A percentile compares a stretch with the other conserved stretches of the same genome.
These are phyloP conservation scores for Neurospora sp. DNA, from an alignment of 495 filamentous ascomycete genomes.

Conservation along the genomic window DNA sequence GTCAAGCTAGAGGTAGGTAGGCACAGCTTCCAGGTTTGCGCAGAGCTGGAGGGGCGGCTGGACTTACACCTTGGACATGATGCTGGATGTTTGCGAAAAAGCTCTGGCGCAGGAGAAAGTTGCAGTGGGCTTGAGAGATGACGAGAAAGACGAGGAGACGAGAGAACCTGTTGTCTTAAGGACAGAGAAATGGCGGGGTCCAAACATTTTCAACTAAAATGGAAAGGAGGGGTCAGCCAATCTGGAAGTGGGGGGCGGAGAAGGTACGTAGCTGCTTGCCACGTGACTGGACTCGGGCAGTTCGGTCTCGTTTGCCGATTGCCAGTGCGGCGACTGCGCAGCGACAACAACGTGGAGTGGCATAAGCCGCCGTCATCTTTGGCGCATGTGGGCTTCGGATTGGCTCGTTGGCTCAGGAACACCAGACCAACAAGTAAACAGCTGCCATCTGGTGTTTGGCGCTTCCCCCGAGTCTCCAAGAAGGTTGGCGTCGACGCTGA, in stretches of 20 bases:
- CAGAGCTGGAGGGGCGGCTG: background rate
- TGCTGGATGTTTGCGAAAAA: constrained; percentile 21
- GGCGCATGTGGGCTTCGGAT: background rate
- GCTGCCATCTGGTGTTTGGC: background rate
- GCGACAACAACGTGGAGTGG: background rate
- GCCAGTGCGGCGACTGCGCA: background rate
- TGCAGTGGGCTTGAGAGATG: constrained; percentile 15
- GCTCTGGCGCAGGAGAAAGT: constrained; percentile 20
- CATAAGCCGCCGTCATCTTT: background rate
- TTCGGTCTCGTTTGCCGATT: background rate
- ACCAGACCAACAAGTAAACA: background rate
- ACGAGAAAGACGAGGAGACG: constrained; percentile 20
- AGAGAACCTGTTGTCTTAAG: constrained; percentile 12
- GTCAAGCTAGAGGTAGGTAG: background rate
- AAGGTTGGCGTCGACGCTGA: background rate
- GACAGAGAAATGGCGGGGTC: constrained; percentile 32
- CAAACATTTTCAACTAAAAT: constrained; percentile 26
- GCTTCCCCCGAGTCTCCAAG: background rate
- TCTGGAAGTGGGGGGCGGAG: constrained; percentile 2
- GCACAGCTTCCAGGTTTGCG: background rate
- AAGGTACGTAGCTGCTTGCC: constrained; percentile 5
- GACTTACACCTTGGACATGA: constrained; percentile 27
- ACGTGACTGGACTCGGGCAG: background rate
- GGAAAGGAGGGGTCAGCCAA: constrained; percentile 18
- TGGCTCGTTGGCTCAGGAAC: background rate